Percentiles rank a stretch among this genome's conserved stretches.
Conservation (phyloP, 1,284 basidiomycete genomes). For the Trichosporon faecale region DNA sequence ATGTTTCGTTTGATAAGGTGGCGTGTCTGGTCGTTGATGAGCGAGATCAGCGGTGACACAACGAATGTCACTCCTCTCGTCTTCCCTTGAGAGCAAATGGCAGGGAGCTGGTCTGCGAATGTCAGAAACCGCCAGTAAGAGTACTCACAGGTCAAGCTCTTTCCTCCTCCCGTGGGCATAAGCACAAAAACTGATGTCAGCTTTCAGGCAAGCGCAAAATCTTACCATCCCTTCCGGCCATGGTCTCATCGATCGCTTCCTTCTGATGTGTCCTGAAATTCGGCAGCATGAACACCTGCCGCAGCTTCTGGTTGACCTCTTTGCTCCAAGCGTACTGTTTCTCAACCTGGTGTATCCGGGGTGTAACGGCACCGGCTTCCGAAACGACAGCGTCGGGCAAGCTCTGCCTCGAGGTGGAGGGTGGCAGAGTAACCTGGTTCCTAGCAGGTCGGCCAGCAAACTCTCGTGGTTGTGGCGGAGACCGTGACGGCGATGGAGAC, state of each 20-base stretch:
- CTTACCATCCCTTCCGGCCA: constrained; percentile 67
- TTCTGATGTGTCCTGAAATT: constrained; percentile 80
- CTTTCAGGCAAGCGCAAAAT: too few relatives aligned
- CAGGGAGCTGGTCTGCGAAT: constrained; percentile 67
- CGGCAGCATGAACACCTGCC: constrained; percentile 64
- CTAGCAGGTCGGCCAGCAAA: not conserved
- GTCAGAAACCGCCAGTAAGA: not conserved
- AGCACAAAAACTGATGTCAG: constrained; percentile 72
- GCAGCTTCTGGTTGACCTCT: constrained; percentile 65
- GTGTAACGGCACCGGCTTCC: not conserved
- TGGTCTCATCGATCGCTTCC: constrained; percentile 73
- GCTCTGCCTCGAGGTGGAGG: not conserved
- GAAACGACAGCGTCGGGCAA: not conserved
- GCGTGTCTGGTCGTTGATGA: constrained; percentile 87
- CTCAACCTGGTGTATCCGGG: constrained; percentile 27
- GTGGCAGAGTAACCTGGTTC: not conserved
- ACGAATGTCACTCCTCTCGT: constrained; percentile 85
- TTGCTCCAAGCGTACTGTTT: constrained; percentile 54
- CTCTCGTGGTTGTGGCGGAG: constrained; percentile 16
- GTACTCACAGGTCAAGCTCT: constrained; percentile 69
- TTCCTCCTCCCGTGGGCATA: constrained; percentile 96
- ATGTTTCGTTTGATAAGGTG: constrained; percentile 66
- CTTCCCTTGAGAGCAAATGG: constrained; percentile 68
- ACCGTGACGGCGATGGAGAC: constrained; percentile 10
- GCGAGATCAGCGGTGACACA: constrained; percentile 80